Evolutionary conservation across 1,139 yeast genomes (phyloP), one percentile per base, ranked within the genome.

Genomic region (Eremothecium coryli): DNA sequence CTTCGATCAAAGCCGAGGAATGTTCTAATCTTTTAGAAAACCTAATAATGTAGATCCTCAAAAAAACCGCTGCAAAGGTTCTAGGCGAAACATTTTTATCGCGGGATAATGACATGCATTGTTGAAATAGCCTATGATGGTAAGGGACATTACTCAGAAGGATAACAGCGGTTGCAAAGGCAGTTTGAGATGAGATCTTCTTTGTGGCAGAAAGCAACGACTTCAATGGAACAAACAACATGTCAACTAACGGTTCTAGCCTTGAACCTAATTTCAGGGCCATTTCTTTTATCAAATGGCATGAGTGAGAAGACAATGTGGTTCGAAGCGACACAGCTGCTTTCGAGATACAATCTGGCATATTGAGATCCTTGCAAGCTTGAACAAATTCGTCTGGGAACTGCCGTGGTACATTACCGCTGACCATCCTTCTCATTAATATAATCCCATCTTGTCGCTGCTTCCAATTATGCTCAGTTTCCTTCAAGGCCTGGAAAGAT

Each of bases 381-480:
- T 42, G 33, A 0, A 71, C 49, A 26, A 79, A 56, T 4, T 66
- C 71, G 0, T 62, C 64, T 0, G 65, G 63, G 42, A 56, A 70
- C 1, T 66, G 66, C 0, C 38, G 37, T 8, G 60, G 54, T 1
- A 66, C 59, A 48, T 77, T 73, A 2, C 88, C 88, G 26, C 86
- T 62, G 2, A 84, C 46, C 2, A 81, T 51, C 2, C 70, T 64
- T 38, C 96, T 66, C 25, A 85, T 52, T 35, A 66, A 68, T 2
- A 70, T 49, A 2, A 86, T 69, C 37, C 63, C 64, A 38, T 69
- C 68, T 48, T 88, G 96, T 49, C 99, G 68, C 1, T 54, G 49
- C 17, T 66, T 61, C 99, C 99, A 90, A 52, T 90, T 90, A 41
- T 68, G 69, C 52, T 93, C 98, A 0, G 94, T 80, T 56, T 93